Evolutionary conservation across 2,329 filamentous ascomycete species (phyloP), one percentile per base, ranked within the genome.

Genomic region (Escovopsis sp.): DNA sequence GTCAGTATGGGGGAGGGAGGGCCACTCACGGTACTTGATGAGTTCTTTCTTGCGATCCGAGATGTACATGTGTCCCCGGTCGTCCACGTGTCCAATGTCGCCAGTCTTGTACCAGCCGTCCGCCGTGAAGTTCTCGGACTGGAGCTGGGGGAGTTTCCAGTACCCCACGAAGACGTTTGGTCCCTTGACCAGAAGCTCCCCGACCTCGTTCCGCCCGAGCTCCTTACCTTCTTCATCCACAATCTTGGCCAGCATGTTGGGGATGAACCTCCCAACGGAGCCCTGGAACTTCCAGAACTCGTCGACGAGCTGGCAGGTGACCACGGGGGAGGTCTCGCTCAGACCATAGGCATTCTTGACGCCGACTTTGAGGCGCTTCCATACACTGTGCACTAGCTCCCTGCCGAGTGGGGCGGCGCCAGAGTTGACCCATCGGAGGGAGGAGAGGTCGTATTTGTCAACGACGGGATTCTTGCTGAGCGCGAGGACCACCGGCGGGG

Each of bases 261-360:
- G 80, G 18, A 88, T 59, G 35, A 95, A 65, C 37, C 72, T 75
- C 11, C 89, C 88, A 0, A 89, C 84, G 0, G 82, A 81, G 18
- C 87, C 88, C 51, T 88, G 79, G 38, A 74, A 77, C 40, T 71
- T 77, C 47, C 77, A 67, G 85, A 87, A 95, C 50, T 85, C 80
- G 33, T 77, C 73, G 68, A 84, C 80, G 7, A 71, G 65, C 60
- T 87, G 85, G 9, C 76, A 75, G 51, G 86, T 80, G 0, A 85
- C 84, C 0, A 78, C 82, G 0, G 88, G 87, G 26, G 80, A 80
- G 12, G 86, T 93, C 65, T 96, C 89, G 5, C 80, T 86, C 5
- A 96, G 70, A 0, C 89, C 89, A 56, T 94, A 96, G 15, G 85
- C 88, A 63, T 96, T 89, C 68, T 94, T 95, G 47, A 94, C 77